Percentiles rank a stretch among this genome's conserved stretches.
Conservation (phyloP, 2,329 filamentous ascomycete species). For the Diaporthe citrichinensis region DNA sequence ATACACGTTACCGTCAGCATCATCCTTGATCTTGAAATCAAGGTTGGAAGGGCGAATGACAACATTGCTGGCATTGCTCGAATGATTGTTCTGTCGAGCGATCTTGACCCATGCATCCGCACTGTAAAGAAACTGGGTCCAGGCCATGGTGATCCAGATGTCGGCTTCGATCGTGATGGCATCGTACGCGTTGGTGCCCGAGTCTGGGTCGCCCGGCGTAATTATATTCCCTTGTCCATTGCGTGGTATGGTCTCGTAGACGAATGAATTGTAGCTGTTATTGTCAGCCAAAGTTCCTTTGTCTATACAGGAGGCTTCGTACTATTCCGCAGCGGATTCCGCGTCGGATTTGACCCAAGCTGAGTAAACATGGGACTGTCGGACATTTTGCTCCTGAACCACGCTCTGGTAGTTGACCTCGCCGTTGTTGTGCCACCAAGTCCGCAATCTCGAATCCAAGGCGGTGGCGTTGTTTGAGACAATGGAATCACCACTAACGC, state of each 20-base stretch:
- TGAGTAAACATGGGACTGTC: conserved; percentile 43
- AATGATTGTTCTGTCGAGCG: conserved; percentile 40
- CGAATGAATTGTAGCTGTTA: conserved; percentile 48
- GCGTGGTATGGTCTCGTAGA: conserved; percentile 53
- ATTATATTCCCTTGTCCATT: conserved; percentile 53
- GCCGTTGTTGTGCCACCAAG: conserved; percentile 43
- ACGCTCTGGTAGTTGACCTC: conserved; percentile 41
- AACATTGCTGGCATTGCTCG: conserved; percentile 45
- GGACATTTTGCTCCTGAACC: conserved; percentile 39
- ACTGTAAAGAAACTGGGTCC: conserved; percentile 51
- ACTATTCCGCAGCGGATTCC: not conserved
- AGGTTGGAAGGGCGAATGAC: conserved; percentile 49
- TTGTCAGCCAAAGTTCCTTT: not conserved
- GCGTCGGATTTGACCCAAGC: conserved; percentile 35
- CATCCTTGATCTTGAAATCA: conserved; percentile 43
- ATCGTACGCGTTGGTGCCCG: conserved; percentile 46
- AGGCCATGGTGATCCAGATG: conserved; percentile 52
- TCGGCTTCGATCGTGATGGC: conserved; percentile 50
- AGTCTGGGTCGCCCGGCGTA: conserved; percentile 44
- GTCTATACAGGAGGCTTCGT: not conserved
- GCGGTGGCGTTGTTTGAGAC: conserved; percentile 31
- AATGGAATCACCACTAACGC: not conserved
- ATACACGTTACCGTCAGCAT: conserved; percentile 44
- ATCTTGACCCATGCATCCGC: conserved; percentile 48
- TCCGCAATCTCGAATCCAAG: conserved; percentile 24